A percentile compares a stretch with the other conserved stretches of the same genome.
Conservation (phyloP, 116 monocot species). For the Phalaenopsis hybrid region DNA sequence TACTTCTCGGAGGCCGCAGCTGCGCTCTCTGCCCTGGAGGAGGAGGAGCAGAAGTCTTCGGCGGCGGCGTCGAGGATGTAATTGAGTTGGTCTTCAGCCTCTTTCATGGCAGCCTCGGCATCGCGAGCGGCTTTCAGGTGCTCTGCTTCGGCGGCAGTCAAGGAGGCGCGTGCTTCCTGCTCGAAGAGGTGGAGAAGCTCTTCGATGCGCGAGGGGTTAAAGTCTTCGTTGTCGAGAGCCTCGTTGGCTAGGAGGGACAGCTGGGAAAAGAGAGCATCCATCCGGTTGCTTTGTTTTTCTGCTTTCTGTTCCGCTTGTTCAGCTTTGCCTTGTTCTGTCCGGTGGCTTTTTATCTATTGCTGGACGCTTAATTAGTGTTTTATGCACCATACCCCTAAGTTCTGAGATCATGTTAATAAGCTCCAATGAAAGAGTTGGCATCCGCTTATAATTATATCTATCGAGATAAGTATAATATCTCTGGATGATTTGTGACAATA, state of each 20-base stretch:
- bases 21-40: conserved; percentile 9
- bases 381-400: too few species aligned
- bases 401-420: too few species aligned
- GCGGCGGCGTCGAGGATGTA: conserved; percentile 32
- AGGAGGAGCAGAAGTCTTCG: conserved; percentile 13
- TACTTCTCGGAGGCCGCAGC: conserved; percentile 25
- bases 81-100: conserved; percentile 26
- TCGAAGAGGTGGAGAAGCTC: conserved; percentile 34
- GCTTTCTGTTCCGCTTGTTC: too few species aligned
- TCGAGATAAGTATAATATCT: too few species aligned
- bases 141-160: conserved; percentile 17
- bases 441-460: too few species aligned
- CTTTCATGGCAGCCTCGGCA: conserved; percentile 20
- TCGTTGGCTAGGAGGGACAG: conserved; percentile 33
- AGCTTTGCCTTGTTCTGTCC: too few species aligned
- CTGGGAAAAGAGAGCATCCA: conserved; percentile 44
- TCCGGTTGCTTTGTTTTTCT: background rate
- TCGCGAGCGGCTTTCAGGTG: conserved; percentile 7
- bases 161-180: conserved; percentile 27
- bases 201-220: conserved; percentile 34
- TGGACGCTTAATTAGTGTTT: too few species aligned
- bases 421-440: too few species aligned
- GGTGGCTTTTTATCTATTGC: too few species aligned
- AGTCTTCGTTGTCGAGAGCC: conserved; percentile 27
- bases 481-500: too few species aligned